These are phyloP conservation scores for Fraxinus velutina DNA, from an alignment of 305 asterid genomes.

Conservation along the genomic window DNA sequence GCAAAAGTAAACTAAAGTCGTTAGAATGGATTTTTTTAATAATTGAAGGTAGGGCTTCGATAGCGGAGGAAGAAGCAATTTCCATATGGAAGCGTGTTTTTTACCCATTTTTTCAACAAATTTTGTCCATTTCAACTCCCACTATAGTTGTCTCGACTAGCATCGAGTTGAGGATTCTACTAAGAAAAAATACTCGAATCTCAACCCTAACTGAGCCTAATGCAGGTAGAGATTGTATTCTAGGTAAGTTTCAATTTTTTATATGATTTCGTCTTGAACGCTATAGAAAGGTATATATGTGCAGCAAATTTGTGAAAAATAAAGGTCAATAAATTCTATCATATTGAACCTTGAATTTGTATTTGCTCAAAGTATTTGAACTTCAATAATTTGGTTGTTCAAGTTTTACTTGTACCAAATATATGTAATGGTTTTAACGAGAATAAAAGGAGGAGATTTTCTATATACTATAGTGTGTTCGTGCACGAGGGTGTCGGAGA, in stretches of 20 bases:
- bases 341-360: neutral
- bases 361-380: neutral
- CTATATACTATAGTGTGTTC: neutral
- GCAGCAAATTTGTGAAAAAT: neutral
- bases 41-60: neutral
- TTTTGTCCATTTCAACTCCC: neutral
- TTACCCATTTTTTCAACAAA: neutral
- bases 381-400: neutral
- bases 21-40: neutral
- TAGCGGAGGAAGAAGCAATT: neutral
- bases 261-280: neutral
- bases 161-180: neutral
- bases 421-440: neutral
- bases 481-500: neutral
- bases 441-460: neutral
- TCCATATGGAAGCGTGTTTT: neutral
- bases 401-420: neutral
- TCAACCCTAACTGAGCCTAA: neutral
- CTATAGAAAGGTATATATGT: neutral
- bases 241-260: neutral
- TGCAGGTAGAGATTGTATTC: no score
- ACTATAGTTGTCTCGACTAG: neutral
- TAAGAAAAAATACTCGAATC: neutral
- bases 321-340: neutral
- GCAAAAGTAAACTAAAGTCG: conserved; percentile 14